Evolutionary conservation across 1,284 basidiomycete species (phyloP), one percentile per base, ranked within the genome.

Genomic region (Nidula niveotomentosa): DNA sequence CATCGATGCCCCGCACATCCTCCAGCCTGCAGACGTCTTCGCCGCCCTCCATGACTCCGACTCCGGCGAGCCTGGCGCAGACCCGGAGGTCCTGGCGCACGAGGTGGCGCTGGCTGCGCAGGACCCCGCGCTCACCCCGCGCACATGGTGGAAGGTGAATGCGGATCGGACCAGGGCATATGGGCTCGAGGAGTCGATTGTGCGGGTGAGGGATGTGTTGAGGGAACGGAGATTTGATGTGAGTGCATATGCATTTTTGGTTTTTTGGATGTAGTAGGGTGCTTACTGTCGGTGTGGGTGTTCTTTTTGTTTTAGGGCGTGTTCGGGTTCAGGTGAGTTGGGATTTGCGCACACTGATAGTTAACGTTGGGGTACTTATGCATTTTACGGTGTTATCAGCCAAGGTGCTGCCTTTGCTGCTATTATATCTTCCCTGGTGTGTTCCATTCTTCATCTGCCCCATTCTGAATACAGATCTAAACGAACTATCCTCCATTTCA

Each of bases 331-430:
- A 90, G 86, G 86, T 85, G 49, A 41, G 68, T 53, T 4, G 23
- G 23, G 23, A 4, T 23, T 45, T 12, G 34, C 18, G 23, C 34
- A 48, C 23, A 12, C 36, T 54, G 45, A 35, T 44, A 23, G n/a
- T 45, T 12, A 45, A 10, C 9, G 47, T 48, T 48, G 7, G 15
- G 7, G 6, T 48, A 12, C 4, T 41, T 41, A 41, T 12, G 39
- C 49, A 18, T 4, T 8, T 37, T 48, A 13, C 36, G 8, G 39
- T 52, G 36, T 53, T 56, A 37, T 41, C 47, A 91, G 90, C 54
- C 92, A 95, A 73, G 93, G 93, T 34, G 93, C 89, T 12, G 86
- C 84, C 10, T 84, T 94, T 76, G 93, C 91, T 33, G 86, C 84
- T 6, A 65, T 93, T 30, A 72, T 94, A 35, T 72, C 88, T 45